phyloP scores from a whole-genome alignment of 805 yeast species.

The Starmera dryadoides region DNA sequence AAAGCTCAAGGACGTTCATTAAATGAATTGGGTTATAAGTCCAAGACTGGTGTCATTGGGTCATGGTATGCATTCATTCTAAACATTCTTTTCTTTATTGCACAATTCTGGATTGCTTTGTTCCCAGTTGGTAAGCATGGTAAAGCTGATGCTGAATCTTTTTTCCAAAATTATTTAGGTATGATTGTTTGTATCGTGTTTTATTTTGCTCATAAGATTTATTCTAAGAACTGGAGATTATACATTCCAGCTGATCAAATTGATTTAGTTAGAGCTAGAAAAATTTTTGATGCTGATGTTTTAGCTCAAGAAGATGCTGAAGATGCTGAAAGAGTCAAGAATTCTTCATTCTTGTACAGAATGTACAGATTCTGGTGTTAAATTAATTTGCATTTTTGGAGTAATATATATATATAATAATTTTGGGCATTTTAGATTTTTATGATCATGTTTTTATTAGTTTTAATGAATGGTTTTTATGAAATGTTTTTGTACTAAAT shows the following conservation, averaged over 20 bases:
- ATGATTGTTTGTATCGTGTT: conserved; percentile 32
- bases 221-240: conserved; percentile 27
- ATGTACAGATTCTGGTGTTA: conserved; percentile 22
- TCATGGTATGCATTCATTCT: conserved; percentile 44
- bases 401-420: too few species aligned
- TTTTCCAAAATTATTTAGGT: conserved; percentile 51
- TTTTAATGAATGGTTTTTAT: too few species aligned
- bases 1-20: conserved; percentile 43
- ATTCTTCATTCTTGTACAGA: conserved; percentile 11
- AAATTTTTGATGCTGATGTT: conserved; percentile 32
- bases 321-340: conserved; percentile 19
- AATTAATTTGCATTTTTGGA: background rate
- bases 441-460: too few species aligned
- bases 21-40: conserved; percentile 44
- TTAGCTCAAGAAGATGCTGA: conserved; percentile 33
- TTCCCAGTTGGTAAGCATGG: conserved; percentile 44
- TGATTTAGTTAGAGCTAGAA: conserved; percentile 40
- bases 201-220: conserved; percentile 46
- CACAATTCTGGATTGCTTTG: conserved; percentile 62
- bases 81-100: conserved; percentile 42
- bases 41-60: conserved; percentile 47
- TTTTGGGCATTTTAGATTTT: too few species aligned
- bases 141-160: conserved; percentile 30
- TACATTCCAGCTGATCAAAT: conserved; percentile 31
- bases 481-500: too few species aligned